A percentile compares a stretch with the other conserved stretches of the same genome.
These are phyloP conservation scores for Cladosporium sp. DNA, from an alignment of 2,329 filamentous ascomycete genomes.

Conservation along the genomic window DNA sequence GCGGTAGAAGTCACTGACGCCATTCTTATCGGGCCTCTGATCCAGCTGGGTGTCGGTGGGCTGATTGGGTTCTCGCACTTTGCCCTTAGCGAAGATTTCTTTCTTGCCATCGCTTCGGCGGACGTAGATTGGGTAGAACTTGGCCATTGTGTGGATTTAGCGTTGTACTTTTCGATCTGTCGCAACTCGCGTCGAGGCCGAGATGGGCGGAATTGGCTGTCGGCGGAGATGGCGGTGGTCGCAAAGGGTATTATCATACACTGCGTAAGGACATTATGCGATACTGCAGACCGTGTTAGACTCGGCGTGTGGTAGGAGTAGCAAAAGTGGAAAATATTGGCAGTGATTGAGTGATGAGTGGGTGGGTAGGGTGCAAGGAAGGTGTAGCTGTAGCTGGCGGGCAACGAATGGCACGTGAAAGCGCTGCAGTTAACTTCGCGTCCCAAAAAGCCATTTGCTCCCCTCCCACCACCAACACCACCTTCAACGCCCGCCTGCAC, in stretches of 20 bases:
- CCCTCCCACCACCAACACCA: background rate
- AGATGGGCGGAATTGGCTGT: background rate
- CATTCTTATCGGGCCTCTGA: conserved; percentile 54
- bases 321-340: background rate
- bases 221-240: background rate
- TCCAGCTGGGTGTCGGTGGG: conserved; percentile 56
- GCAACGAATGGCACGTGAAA: conserved; percentile 1
- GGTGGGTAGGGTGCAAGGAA: background rate
- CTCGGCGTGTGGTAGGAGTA: background rate
- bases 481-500: background rate
- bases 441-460: conserved; percentile 12
- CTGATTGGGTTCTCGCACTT: conserved; percentile 54
- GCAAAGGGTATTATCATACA: background rate
- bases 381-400: background rate
- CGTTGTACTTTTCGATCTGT: background rate
- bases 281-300: background rate
- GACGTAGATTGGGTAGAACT: conserved; percentile 52
- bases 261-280: background rate
- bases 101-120: conserved; percentile 53
- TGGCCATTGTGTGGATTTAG: conserved; percentile 41
- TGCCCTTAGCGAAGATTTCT: conserved; percentile 53
- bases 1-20: conserved; percentile 58
- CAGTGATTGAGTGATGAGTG: background rate
- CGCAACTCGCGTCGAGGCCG: background rate
- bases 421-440: conserved; percentile 3